These are phyloP conservation scores for Coccomyxa sp. DNA, from an alignment of 139 green algal genomes.

Conservation along the genomic window DNA sequence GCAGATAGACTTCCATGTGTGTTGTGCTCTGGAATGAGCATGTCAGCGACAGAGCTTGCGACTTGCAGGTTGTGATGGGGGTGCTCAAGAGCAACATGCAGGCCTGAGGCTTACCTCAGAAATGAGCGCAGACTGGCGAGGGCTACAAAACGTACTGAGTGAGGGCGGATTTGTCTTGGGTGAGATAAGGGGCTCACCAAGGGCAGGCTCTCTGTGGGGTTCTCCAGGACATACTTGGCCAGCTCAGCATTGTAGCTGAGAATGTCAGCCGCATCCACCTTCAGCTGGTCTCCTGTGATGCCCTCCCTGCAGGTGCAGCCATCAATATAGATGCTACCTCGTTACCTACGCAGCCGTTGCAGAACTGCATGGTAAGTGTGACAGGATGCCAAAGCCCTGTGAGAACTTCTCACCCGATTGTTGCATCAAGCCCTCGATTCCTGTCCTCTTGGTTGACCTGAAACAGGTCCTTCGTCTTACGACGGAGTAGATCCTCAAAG, in stretches of 20 bases:
- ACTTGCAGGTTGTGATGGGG: too few species aligned
- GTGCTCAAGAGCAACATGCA: too few species aligned
- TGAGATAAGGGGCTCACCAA: too few species aligned
- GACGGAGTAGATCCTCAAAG: not conserved
- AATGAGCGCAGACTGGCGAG: too few species aligned
- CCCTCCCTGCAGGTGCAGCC: not conserved
- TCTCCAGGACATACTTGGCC: not conserved
- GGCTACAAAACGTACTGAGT: too few species aligned
- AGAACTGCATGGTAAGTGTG: not conserved
- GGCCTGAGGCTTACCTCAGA: too few species aligned
- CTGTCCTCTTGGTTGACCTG: not conserved
- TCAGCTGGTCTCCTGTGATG: not conserved
- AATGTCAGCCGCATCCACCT: not conserved
- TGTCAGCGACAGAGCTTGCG: too few species aligned
- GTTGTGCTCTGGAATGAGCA: too few species aligned
- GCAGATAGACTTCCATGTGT: too few species aligned
- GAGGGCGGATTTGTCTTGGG: too few species aligned
- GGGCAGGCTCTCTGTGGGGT: not conserved
- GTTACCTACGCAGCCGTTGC: not conserved
- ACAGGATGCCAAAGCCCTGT: not conserved
- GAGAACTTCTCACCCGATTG: not conserved
- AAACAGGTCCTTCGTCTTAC: not conserved
- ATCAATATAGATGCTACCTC: not conserved
- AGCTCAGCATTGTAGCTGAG: not conserved
- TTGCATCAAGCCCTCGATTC: not conserved